A percentile compares a stretch with the other conserved stretches of the same genome.
Conservation (phyloP, 116 monocot genomes). For the Dioscorea cayenensis region DNA sequence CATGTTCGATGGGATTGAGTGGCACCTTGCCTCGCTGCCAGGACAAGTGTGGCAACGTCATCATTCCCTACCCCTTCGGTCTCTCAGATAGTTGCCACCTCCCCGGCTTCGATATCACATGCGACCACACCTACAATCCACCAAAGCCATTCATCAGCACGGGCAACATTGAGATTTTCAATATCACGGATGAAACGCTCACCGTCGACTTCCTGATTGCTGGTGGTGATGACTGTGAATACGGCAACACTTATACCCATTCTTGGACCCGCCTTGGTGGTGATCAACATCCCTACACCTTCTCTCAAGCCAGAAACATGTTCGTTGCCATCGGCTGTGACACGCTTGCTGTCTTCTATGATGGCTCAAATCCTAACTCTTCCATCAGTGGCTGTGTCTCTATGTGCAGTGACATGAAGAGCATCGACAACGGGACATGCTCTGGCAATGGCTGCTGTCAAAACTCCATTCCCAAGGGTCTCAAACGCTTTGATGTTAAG, state of each 20-base stretch:
- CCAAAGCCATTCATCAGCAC: slow-evolving; percentile 20
- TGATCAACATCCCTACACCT: slow-evolving; percentile 2
- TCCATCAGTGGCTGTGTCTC: slow-evolving; percentile 26
- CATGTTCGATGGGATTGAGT: neutral
- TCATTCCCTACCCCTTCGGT: slow-evolving; percentile 42
- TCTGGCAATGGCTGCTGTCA: slow-evolving; percentile 42
- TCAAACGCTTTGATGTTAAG: slow-evolving; percentile 6
- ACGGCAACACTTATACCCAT: neutral
- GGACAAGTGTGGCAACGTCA: slow-evolving; percentile 28
- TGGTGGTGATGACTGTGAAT: slow-evolving; percentile 11
- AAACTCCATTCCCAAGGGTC: slow-evolving; percentile 24
- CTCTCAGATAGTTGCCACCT: slow-evolving; percentile 16
- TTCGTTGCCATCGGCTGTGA: slow-evolving; percentile 39
- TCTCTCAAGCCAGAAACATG: slow-evolving; percentile 29
- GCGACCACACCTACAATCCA: slow-evolving; percentile 25
- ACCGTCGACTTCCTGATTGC: too few species aligned
- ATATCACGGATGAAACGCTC: slow-evolving; percentile 4
- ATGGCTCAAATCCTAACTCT: neutral
- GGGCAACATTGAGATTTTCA: slow-evolving; percentile 11
- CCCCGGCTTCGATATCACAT: slow-evolving; percentile 27
- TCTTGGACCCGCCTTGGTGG: neutral
- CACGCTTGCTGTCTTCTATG: slow-evolving; percentile 12
- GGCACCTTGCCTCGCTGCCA: slow-evolving; percentile 19
- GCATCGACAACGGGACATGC: slow-evolving; percentile 17
- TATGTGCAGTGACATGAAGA: slow-evolving; percentile 7